A percentile compares a stretch with the other conserved stretches of the same genome.
Evolutionary conservation across 306 rosid species (phyloP).

Genomic region (Cicer yamashitae): DNA sequence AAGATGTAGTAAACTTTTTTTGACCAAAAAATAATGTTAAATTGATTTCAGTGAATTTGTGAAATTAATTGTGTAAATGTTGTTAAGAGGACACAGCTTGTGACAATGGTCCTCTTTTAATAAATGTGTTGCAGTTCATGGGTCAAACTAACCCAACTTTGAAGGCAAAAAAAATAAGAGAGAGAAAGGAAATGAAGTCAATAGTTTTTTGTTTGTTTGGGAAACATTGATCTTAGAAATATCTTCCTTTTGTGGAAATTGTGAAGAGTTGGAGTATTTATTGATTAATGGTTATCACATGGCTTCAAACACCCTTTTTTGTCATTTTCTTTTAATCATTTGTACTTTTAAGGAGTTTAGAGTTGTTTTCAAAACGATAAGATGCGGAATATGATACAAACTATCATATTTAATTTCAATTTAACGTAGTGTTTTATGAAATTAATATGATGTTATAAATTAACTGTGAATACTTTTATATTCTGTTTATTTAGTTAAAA

Average conservation of each 20-base stretch:
- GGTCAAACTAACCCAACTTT: slow-evolving; percentile 56
- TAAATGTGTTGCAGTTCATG: slow-evolving; percentile 51
- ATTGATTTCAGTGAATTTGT: slow-evolving; percentile 18
- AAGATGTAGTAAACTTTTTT: not conserved
- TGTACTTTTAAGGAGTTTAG: not conserved
- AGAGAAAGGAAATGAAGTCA: slow-evolving; percentile 31
- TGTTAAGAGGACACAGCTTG: slow-evolving; percentile 51
- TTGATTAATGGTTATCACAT: slow-evolving; percentile 25
- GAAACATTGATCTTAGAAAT: slow-evolving; percentile 33
- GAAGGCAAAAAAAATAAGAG: slow-evolving; percentile 40
- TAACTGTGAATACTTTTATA: no score
- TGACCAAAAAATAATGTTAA: slow-evolving; percentile 3
- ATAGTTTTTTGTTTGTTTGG: slow-evolving; percentile 1
- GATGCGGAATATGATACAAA: no score
- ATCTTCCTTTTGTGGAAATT: slow-evolving; percentile 42
- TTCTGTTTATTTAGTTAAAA: no score
- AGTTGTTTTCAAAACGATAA: no score
- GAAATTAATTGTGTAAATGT: slow-evolving; percentile 39
- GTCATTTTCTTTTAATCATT: not conserved
- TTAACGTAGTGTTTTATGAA: no score
- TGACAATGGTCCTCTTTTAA: slow-evolving; percentile 51
- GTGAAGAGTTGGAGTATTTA: not conserved
- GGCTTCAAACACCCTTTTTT: not conserved
- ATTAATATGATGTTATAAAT: no score
- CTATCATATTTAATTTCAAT: no score